Percentiles rank a stretch among this genome's conserved stretches.
phyloP scores from a whole-genome alignment of 192 early-diverging fungal species.

The Linnemannia zychae region DNA sequence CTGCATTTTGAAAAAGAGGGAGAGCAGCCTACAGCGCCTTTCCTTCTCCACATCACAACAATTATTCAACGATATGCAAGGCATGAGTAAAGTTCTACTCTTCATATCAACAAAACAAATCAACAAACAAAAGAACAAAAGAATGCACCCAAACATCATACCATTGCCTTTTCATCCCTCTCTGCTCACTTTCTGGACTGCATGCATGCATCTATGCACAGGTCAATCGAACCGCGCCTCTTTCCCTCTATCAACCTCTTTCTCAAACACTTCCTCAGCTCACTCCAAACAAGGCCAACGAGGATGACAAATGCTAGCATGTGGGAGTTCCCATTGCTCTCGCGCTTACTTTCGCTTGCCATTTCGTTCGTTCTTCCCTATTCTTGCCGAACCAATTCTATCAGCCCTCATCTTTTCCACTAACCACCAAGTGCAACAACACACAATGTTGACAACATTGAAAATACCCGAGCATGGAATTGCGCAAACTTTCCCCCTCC shows the following conservation, averaged over 20 bases:
- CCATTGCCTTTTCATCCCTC: background rate
- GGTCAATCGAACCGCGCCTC: background rate
- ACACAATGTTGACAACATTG: background rate
- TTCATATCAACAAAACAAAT: too few species aligned
- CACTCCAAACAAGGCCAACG: background rate
- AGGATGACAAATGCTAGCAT: slow-evolving; percentile 9
- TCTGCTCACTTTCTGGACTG: background rate
- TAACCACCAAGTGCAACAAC: background rate
- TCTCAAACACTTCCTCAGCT: background rate
- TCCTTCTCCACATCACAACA: background rate
- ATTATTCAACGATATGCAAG: slow-evolving; percentile 2
- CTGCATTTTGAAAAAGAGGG: background rate
- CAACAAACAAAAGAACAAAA: background rate
- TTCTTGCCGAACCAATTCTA: background rate
- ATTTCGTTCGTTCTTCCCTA: background rate
- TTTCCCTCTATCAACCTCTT: background rate
- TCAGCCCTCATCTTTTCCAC: background rate
- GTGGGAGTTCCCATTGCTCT: background rate
- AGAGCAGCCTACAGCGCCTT: background rate
- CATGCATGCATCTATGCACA: background rate
- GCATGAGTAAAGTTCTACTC: too few species aligned
- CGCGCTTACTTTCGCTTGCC: background rate
- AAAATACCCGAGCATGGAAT: background rate
- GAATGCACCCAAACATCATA: background rate
- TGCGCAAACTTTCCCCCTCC: background rate